Evolutionary conservation across 768 basidiomycete genomes (phyloP), one percentile per base, ranked within the genome.

Genomic region (Panaeolus cyanescens): DNA sequence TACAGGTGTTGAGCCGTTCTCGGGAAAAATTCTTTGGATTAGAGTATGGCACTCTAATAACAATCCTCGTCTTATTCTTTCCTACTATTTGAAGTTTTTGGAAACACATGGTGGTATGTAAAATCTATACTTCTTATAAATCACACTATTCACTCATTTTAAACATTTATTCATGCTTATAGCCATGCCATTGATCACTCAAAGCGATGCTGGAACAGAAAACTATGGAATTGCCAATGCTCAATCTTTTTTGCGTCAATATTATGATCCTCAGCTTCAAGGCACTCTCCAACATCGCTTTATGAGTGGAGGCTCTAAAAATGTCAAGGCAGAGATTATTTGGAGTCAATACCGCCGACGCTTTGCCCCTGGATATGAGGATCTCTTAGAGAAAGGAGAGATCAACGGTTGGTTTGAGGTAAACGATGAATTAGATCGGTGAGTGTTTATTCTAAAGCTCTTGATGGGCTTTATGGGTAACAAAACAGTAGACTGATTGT

Each of bases 141-240:
- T 37, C 61, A 54, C 50, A 34, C 36, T 36, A 54, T 22, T 59
- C 28, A 22, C 40, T 58, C 30, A 32, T 62, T 55, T 22, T 55
- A 10, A 56, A 7, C 33, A 34, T 34, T 34, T 34, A 34, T 34
- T 34, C 6, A 34, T 7, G 7, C 13, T 34, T 13, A 34, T 42
- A 79, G 77, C 53, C 28, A 67, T 82, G 6, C 77, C 81, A 0
- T 61, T 83, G 0, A 61, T 79, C 0, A 80, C 80, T 0, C 80
- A 80, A 59, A 81, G 79, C 57, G 80, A 83, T 64, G 75, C 68
- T 1, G 81, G 81, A 0, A 54, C 67, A 0, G 80, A 83, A 57
- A 84, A 84, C 58, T 73, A 74, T 61, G 72, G 76, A 0, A 70
- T 83, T 28, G 83, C 82, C 0, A 84, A 84, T 65, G 68, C 67